Percentiles rank a stretch among this genome's conserved stretches.
phyloP scores from a whole-genome alignment of 345 rosid genomes.

The Aurinia saxatilis region DNA sequence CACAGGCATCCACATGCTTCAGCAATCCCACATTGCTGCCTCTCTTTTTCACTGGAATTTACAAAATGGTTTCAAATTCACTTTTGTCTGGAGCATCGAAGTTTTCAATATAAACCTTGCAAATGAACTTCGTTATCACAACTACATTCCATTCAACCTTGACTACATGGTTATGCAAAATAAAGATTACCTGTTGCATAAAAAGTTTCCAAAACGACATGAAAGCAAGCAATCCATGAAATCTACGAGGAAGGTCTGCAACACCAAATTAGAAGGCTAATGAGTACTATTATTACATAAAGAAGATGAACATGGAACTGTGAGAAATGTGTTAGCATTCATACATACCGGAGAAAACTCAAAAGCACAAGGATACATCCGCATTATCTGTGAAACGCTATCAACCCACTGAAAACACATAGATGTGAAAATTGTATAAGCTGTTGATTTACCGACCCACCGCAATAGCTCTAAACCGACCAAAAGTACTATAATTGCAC shows the following conservation, averaged over 20 bases:
- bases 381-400: constrained; percentile 79
- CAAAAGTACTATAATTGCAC: not conserved
- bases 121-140: no score
- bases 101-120: no score
- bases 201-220: constrained; percentile 94
- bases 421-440: not conserved
- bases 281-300: not conserved
- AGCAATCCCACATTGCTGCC: constrained; percentile 63
- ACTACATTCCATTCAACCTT: no score
- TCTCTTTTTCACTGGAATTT: constrained; percentile 84
- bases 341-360: constrained; percentile 88
- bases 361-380: constrained; percentile 97
- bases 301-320: not conserved
- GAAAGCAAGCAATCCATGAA: constrained; percentile 88
- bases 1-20: constrained; percentile 90
- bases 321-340: constrained; percentile 6
- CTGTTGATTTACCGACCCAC: constrained; percentile 6
- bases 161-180: no score
- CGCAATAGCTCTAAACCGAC: not conserved
- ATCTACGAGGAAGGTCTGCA: constrained; percentile 86
- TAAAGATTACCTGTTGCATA: constrained; percentile 73
- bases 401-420: constrained; percentile 82
- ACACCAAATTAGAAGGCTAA: not conserved
- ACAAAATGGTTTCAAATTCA: constrained; percentile 2
- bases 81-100: not conserved